Base-by-base conservation (phyloP, 1,139 yeast species). In the Magnusiomyces paraingens region DNA sequence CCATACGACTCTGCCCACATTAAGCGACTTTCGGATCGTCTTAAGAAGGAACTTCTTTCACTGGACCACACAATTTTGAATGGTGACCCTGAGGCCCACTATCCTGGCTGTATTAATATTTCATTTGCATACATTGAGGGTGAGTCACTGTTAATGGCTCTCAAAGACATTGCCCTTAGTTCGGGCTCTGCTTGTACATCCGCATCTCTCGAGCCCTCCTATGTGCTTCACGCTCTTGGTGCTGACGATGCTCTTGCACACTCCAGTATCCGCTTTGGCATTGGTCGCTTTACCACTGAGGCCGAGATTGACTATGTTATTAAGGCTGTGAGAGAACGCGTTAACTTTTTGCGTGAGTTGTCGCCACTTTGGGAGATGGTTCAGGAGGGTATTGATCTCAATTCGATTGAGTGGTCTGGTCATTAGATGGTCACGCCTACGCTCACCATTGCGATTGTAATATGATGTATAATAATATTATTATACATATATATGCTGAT, bases 101-200 rank as follows among this genome's bases (percentile, higher is more conserved):
- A 89, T 69, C 80, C 95, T 1, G 99, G 99, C 48, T 93, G 99
- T 76, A 95, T 93, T 55, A 93, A 93, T 69, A 83, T 93, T 59
- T 91, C 98, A 8, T 93, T 93, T 73, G 98, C 98, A 8, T 93
- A 91, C 68, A 86, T 93, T 63, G 99, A 93, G 75, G 99, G 99
- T 63, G 99, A 93, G 73, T 91, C 98, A 0, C 77, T 93, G 63
- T 77, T 93, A 64, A 93, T 93, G 99, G 99, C 99, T 1, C 80
- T 93, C 67, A 91, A 93, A 58, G 99, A 93, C 69, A 89, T 93
- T 67, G 99, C 99, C 0, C 79, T 93, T 61, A 86, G 95, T 58
- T 88, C 96, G 2, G 99, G 99, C 39, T 89, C 97, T n/a, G 99
- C 99, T 2, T 93, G 99, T 77, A 93, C 99, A 5, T 91, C 98